Conservation (phyloP, 345 rosid species). For the Leavenworthia alabamica region DNA sequence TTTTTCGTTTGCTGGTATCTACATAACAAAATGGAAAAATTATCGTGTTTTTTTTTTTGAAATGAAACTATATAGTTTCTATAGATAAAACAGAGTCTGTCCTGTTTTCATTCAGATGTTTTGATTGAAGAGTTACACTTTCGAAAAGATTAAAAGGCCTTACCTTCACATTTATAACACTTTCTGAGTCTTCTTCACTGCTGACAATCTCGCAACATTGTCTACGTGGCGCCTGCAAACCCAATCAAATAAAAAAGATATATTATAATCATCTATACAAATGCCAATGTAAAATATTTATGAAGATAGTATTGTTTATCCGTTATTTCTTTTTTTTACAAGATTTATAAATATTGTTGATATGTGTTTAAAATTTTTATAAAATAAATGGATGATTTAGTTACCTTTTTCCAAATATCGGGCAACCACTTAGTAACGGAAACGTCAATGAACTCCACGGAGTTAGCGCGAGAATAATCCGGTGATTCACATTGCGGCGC, state of each 20-base stretch:
- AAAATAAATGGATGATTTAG: conserved; percentile 1
- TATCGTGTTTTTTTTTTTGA: neutral
- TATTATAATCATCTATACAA: neutral
- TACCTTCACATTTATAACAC: conserved; percentile 42
- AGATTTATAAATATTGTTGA: neutral
- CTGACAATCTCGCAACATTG: conserved; percentile 33
- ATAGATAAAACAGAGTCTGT: neutral
- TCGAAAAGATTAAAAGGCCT: conserved; percentile 54
- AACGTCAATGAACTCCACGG: conserved; percentile 41
- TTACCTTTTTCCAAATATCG: conserved; percentile 59
- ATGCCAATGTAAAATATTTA: neutral
- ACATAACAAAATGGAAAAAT: neutral
- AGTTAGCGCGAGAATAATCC: conserved; percentile 33
- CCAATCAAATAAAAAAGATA: neutral
- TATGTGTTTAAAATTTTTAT: neutral
- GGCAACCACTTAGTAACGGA: conserved; percentile 39
- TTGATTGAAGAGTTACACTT: conserved; percentile 52
- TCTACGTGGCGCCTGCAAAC: conserved; percentile 61
- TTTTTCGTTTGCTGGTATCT: neutral
- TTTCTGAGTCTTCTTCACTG: conserved; percentile 12
- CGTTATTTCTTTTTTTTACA: neutral
- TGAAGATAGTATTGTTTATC: neutral
- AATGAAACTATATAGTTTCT: neutral
- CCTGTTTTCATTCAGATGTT: neutral
- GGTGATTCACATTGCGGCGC: conserved; percentile 31